Evolutionary conservation across 129 eudicot genomes (phyloP), one percentile per base, ranked within the genome.

Genomic region (Erigeron canadensis): DNA sequence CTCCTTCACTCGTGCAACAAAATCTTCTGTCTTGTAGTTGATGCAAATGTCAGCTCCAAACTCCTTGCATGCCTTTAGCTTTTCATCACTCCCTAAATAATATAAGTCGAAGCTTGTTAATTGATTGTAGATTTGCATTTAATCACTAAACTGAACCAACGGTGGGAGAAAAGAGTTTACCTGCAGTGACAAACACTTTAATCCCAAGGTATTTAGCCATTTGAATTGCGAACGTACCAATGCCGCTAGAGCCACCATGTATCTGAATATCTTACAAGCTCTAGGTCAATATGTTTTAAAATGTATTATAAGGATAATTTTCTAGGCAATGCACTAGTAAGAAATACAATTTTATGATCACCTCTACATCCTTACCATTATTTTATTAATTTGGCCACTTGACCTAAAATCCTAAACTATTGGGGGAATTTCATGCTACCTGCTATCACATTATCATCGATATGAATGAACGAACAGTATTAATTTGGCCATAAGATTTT

Each of bases 211-310:
- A 82, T 82, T 89, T 89, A 21, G 97, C 97, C 47, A 94, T 83
- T 77, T 94, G 98, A 82, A 94, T 94, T 0, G 98, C 97, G 82
- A 94, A 94, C 50, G 98, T 94, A 39, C 98, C 98, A 73, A 94
- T 89, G 69, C 97, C 98, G 41, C 98, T 89, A 75, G 97, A 87
- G 63, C 98, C 98, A 47, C 98, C 98, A 75, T 94, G 98, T 61
- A 94, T 74, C 98, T 94, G 95, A 72, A 74, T 68, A 78, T 18
- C 19, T 34, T 74, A 65, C 15, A 58, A 59, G 41, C 40, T 65
- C 60, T 50, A 19, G 16, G 65, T 63, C 63, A 43, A 64, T 41
- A 71, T 46, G 61, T 19, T 38, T 13, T 50, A 40, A 9, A 67
- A 40, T 56, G 16, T 40, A 21, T 13, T 5, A 70, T 42, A 70